Evolutionary conservation across 2,329 filamentous ascomycete species (phyloP), one percentile per base, ranked within the genome.

Genomic region (Cladosporium sp.): DNA sequence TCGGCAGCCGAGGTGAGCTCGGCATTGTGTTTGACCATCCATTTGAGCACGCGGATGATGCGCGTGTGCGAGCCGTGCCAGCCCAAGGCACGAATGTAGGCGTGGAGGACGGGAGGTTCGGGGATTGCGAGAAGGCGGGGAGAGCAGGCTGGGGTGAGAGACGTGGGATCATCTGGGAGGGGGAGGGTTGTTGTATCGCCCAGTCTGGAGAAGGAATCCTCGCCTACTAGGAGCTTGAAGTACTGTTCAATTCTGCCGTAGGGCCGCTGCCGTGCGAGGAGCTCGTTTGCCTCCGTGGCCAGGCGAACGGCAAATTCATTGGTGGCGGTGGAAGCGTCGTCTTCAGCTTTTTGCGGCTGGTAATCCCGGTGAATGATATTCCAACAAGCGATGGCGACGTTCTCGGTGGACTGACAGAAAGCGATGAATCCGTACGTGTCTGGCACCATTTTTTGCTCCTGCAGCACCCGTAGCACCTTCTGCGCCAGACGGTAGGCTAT

Each of bases 61-160:
- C 80, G 83, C 2, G 79, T 73, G 49, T 77, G 76, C 62, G 90
- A 83, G 35, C 80, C 80, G n/a, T 84, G 70, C 53, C 81, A 78
- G 1, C 82, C 87, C 20, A 91, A 74, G 1, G 83, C 78, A 47
- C 85, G 79, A 68, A 91, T 78, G 66, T 89, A 88, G 2, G 76
- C 74, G 63, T 88, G 83, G 1, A 84, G 66, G 36, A 78, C 71
- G 19, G 71, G 71, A 6, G 80, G 78, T 9, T 70, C 69, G 10
- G 85, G 73, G 12, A 75, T 68, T 36, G 76, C 71, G 7, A 78
- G 71, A 1, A 80, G 69, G 7, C 58, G 52, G 50, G 71, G 59
- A 2, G 73, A 59, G 25, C 22, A 17, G 7, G 28, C 9, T 7
- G 12, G 20, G 4, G 17, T 28, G 37, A 20, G 10, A 13, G 37